Evolutionary conservation across 352 stramenopile genomes (phyloP).

Genomic region (Phytopythium helicoides): DNA sequence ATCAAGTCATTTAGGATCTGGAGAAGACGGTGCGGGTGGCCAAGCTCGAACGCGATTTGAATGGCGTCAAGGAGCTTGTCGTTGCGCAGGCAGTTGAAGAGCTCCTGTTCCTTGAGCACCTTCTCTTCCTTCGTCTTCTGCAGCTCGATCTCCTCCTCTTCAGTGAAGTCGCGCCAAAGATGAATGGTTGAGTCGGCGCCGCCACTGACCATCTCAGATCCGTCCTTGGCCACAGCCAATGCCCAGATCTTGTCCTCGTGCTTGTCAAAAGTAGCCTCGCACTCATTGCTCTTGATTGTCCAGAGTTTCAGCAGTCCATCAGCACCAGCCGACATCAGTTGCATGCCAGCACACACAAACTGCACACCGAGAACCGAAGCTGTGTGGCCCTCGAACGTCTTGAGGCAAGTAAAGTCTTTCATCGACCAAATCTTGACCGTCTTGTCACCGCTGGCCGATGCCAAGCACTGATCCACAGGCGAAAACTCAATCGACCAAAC

Average conservation of each 20-base stretch:
- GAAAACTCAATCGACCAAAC: constrained; percentile 98
- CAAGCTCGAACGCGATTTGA: constrained; percentile 90
- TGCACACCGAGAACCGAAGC: constrained; percentile 86
- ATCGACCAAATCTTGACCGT: constrained; percentile 98
- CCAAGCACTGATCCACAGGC: constrained; percentile 94
- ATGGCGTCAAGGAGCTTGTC: constrained; percentile 89
- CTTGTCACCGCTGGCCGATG: constrained; percentile 94
- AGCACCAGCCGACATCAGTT: constrained; percentile 94
- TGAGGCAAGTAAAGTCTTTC: constrained; percentile 94
- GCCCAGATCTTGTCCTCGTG: constrained; percentile 98
- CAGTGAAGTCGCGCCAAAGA: constrained; percentile 94
- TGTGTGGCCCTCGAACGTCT: constrained; percentile 96
- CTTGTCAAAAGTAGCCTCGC: constrained; percentile 95
- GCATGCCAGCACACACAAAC: constrained; percentile 89
- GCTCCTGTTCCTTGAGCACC: constrained; percentile 94
- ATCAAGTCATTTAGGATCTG: constrained; percentile 86
- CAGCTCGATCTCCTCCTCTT: constrained; percentile 82
- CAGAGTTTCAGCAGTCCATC: constrained; percentile 98
- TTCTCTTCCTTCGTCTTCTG: constrained; percentile 87
- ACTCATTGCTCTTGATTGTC: constrained; percentile 98
- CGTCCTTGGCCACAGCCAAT: constrained; percentile 87
- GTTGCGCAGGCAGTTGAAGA: constrained; percentile 93
- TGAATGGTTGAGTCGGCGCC: constrained; percentile 95
- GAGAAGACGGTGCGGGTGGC: constrained; percentile 93
- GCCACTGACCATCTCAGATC: constrained; percentile 90